phyloP scores from a whole-genome alignment of 2,329 filamentous ascomycete genomes.

The Botryosphaeria agaves region DNA sequence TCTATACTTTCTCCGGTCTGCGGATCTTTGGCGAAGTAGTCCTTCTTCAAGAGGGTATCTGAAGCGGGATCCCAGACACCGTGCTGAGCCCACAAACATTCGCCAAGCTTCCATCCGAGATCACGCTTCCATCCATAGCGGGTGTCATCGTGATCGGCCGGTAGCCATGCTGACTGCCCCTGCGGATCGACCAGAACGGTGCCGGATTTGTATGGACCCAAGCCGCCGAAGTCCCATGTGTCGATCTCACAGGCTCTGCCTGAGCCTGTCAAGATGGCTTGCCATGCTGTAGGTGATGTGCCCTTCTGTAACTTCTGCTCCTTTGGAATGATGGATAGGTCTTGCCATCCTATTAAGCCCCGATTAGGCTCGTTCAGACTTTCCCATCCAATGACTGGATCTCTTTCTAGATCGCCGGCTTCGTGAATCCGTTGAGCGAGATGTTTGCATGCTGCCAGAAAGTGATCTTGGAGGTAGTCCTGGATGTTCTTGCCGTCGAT shows the following conservation, averaged over 20 bases:
- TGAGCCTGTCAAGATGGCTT: constrained; percentile 80
- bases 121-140: constrained; percentile 85
- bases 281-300: constrained; percentile 85
- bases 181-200: constrained; percentile 71
- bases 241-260: constrained; percentile 80
- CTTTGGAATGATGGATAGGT: constrained; percentile 63
- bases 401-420: constrained; percentile 72
- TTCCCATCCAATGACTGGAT: constrained; percentile 89
- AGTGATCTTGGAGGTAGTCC: constrained; percentile 82
- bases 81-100: constrained; percentile 93
- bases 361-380: constrained; percentile 89
- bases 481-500: constrained; percentile 93
- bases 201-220: constrained; percentile 84
- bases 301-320: constrained; percentile 88
- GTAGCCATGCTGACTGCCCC: constrained; percentile 71
- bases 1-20: constrained; percentile 55
- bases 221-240: constrained; percentile 82
- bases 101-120: constrained; percentile 75
- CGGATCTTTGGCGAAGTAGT: constrained; percentile 76
- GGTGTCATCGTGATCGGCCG: constrained; percentile 65
- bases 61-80: constrained; percentile 78
- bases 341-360: constrained; percentile 67
- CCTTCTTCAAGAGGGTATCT: constrained; percentile 61
- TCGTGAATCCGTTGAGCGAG: constrained; percentile 74
- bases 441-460: constrained; percentile 61